Base-by-base conservation (phyloP, 768 basidiomycete species). In the Kwoniella pini region DNA sequence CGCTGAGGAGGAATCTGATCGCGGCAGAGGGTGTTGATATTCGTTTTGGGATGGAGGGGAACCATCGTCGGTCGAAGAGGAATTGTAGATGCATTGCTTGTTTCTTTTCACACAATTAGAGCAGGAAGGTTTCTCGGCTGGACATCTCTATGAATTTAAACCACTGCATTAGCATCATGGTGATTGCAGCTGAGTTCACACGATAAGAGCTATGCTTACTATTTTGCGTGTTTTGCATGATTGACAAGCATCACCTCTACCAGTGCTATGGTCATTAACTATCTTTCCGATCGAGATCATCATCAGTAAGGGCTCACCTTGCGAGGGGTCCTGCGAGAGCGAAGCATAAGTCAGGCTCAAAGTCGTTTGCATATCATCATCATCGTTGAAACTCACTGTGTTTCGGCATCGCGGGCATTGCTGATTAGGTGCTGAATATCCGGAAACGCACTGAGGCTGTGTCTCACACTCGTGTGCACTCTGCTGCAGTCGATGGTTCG, bases 221-320 rank as follows among this genome's bases (percentile, higher is more conserved):
- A 54, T 46, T 28, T 61, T 61, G 2, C 59, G 59, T 1, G 51
- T 27, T 33, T 61, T 61, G 28, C 59, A 61, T 10, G 31, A 26
- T 26, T 61, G 59, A 54, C 59, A 61, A 4, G 59, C 59, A 39
- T 61, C 59, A n/a, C 59, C 59, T 17, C 59, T 53, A 15, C n/a
- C n/a, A n/a, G n/a, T n/a, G n/a, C n/a, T n/a, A n/a, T n/a, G n/a
- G n/a, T n/a, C n/a, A n/a, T n/a, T n/a, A n/a, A n/a, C n/a, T n/a
- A n/a, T n/a, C n/a, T n/a, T n/a, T n/a, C n/a, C n/a, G n/a, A n/a
- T n/a, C n/a, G n/a, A n/a, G n/a, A n/a, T n/a, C n/a, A n/a, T n/a
- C n/a, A n/a, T n/a, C n/a, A n/a, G n/a, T n/a, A n/a, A n/a, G n/a
- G 6, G 19, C 55, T 57, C 44, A 57, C 55, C 55, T 26, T 19